These are phyloP conservation scores for Powellomyces hirtus DNA, from an alignment of 192 early-diverging fungal species.

Conservation along the genomic window DNA sequence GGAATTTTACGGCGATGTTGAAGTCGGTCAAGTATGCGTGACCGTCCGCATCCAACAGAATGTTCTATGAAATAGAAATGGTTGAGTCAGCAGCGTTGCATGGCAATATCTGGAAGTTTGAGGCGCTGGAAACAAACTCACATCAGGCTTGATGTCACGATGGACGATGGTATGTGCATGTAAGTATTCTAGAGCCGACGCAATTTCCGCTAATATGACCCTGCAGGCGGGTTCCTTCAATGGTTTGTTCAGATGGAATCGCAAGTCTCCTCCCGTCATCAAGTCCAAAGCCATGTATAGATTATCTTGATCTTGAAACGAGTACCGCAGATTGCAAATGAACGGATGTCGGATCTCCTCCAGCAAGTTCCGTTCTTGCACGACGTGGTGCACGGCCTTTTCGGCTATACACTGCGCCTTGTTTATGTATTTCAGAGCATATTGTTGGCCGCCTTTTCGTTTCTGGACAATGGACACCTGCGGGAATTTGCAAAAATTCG, in stretches of 20 bases:
- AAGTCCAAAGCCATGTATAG: slow-evolving; percentile 51
- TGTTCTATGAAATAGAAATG: neutral
- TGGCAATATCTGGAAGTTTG: neutral
- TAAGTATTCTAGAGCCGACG: slow-evolving; percentile 62
- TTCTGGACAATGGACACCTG: slow-evolving; percentile 88
- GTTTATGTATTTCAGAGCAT: slow-evolving; percentile 96
- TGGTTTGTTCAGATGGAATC: slow-evolving; percentile 36
- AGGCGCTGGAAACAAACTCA: slow-evolving; percentile 60
- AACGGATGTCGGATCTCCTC: slow-evolving; percentile 84
- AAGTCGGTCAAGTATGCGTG: slow-evolving; percentile 56
- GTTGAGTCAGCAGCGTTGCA: neutral
- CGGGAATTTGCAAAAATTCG: neutral
- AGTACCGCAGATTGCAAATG: slow-evolving; percentile 56
- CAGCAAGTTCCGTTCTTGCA: slow-evolving; percentile 88
- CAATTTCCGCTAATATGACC: slow-evolving; percentile 47
- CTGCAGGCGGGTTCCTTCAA: slow-evolving; percentile 11
- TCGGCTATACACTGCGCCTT: slow-evolving; percentile 73
- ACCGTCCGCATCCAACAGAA: slow-evolving; percentile 45
- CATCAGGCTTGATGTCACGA: slow-evolving; percentile 69
- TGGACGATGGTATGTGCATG: slow-evolving; percentile 68
- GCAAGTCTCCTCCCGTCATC: slow-evolving; percentile 47
- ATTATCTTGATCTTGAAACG: slow-evolving; percentile 47
- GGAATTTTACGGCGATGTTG: slow-evolving; percentile 50
- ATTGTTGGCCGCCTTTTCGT: slow-evolving; percentile 68
- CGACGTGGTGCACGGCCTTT: slow-evolving; percentile 78